phyloP scores from a whole-genome alignment of 345 rosid species.

The Arabidopsis arenosa region DNA sequence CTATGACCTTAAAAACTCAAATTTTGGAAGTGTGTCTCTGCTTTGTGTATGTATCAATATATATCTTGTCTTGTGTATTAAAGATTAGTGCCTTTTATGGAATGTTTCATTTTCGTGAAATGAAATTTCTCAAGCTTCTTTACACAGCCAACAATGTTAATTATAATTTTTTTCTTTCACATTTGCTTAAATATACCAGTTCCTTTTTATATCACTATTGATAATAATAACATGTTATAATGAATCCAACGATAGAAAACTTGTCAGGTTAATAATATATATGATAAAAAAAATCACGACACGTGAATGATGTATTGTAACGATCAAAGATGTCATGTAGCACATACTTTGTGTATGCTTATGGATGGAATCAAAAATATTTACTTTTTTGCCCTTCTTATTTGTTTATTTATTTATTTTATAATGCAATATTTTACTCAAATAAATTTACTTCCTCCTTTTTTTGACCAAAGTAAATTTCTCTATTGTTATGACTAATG shows the following conservation, averaged over 20 bases:
- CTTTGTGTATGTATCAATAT: slow-evolving; percentile 38
- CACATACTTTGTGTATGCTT: no score
- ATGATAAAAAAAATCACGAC: background rate
- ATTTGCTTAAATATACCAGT: background rate
- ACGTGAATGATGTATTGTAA: no score
- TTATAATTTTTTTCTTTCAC: background rate
- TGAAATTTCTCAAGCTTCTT: background rate
- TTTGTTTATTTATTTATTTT: no score
- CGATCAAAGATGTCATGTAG: no score
- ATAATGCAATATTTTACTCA: no score
- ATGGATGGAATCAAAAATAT: no score
- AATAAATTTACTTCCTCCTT: no score
- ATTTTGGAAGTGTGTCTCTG: background rate
- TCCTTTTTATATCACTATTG: background rate
- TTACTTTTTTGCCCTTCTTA: no score
- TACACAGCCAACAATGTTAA: background rate
- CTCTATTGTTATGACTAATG: no score
- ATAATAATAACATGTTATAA: background rate
- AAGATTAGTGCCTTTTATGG: slow-evolving; percentile 11
- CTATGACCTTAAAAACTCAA: slow-evolving; percentile 27
- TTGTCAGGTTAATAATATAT: no score
- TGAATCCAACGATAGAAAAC: no score
- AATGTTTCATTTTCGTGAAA: background rate
- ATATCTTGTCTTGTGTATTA: slow-evolving; percentile 24
- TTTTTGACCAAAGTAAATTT: no score